These are phyloP conservation scores for Calonectria pauciramosa DNA, from an alignment of 2,329 filamentous ascomycete species.

Conservation along the genomic window DNA sequence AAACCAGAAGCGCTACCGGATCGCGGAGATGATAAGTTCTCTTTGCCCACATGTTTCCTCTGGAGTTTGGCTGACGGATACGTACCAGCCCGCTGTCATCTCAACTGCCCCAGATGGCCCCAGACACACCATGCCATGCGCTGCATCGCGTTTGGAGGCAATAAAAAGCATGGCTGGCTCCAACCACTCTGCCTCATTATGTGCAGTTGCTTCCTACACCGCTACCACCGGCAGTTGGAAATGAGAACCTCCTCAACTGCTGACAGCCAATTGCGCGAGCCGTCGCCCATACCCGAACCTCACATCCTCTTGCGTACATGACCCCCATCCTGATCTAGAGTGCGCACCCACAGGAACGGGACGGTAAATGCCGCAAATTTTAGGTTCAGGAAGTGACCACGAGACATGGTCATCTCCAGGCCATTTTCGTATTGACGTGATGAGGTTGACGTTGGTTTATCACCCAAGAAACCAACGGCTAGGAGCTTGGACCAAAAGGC, in stretches of 20 bases:
- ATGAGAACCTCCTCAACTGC: background rate
- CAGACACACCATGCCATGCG: conserved; percentile 10
- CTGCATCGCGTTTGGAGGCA: conserved; percentile 17
- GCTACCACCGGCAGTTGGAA: conserved; percentile 26
- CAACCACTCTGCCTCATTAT: conserved; percentile 20
- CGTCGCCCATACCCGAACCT: background rate
- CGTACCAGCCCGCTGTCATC: conserved; percentile 2
- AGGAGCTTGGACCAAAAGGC: background rate
- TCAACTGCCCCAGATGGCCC: conserved; percentile 10
- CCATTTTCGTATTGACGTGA: conserved; percentile 1
- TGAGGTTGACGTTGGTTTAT: background rate
- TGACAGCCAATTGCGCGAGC: background rate
- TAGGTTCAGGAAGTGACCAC: background rate
- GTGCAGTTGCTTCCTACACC: conserved; percentile 16
- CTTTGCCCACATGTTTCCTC: conserved; percentile 22
- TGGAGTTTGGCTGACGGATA: background rate
- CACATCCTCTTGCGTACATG: background rate
- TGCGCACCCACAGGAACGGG: background rate
- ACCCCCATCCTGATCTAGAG: background rate
- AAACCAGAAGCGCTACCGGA: conserved; percentile 3
- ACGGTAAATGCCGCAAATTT: conserved; percentile 5
- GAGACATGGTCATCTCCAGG: background rate
- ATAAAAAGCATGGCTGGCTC: conserved; percentile 22
- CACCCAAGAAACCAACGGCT: background rate
- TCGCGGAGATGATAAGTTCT: conserved; percentile 11